phyloP scores from a whole-genome alignment of 441 rosid species.

The Jatropha multifida region DNA sequence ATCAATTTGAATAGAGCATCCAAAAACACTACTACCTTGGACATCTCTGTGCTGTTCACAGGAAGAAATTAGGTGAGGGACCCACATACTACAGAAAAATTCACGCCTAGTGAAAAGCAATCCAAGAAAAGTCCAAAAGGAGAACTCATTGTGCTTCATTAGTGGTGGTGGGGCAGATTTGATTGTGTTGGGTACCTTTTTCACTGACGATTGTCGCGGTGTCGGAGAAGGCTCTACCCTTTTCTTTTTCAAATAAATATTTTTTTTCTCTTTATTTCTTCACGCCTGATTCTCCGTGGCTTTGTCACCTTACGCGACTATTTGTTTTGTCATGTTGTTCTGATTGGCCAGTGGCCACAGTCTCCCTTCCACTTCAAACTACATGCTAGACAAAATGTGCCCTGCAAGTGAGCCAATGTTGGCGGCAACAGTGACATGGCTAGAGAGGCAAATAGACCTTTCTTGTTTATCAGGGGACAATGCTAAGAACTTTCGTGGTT shows the following conservation, averaged over 20 bases:
- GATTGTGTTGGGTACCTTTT: constrained; percentile 58
- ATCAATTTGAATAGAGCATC: constrained; percentile 2
- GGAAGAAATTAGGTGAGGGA: constrained; percentile 25
- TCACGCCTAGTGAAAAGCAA: constrained; percentile 75
- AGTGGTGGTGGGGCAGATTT: constrained; percentile 58
- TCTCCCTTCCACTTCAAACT: constrained; percentile 25
- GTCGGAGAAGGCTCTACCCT: constrained; percentile 41
- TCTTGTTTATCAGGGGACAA: constrained; percentile 27
- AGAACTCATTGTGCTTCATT: constrained; percentile 50
- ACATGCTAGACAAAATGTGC: constrained; percentile 36
- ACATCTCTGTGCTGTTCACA: constrained; percentile 9
- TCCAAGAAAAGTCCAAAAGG: constrained; percentile 58
- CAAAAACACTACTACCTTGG: constrained; percentile 25
- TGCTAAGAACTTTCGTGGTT: constrained; percentile 17
- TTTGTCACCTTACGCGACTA: constrained; percentile 45
- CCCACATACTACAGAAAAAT: constrained; percentile 45
- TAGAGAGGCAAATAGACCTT: constrained; percentile 15
- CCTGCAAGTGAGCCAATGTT: constrained; percentile 23
- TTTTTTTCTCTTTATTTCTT: constrained; percentile 16
- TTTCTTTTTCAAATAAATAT: constrained; percentile 12
- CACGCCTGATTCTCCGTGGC: constrained; percentile 62
- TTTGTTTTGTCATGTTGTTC: constrained; percentile 30
- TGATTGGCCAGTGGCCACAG: constrained; percentile 8
- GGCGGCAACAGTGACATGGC: constrained; percentile 25
- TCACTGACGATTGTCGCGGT: constrained; percentile 46